Evolutionary conservation across 768 basidiomycete genomes (phyloP), one percentile per base, ranked within the genome.

Genomic region (Naganishia vishniacii): DNA sequence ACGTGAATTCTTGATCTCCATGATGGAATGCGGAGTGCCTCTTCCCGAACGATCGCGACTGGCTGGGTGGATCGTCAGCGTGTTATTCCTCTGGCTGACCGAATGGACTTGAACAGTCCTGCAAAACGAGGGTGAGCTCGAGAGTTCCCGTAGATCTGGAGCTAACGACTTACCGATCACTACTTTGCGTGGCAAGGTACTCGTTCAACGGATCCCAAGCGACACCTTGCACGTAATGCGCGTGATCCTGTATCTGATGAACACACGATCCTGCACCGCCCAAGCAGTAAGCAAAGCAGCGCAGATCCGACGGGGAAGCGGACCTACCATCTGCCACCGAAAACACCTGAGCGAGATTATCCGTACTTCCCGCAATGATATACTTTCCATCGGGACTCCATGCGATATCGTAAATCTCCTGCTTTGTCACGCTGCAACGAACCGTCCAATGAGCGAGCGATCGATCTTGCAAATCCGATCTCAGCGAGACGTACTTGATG

Each of bases 191-290:
- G 3, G 95, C 93, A 66, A 99, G 89, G 73, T 88, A 98, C 76
- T 95, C 91, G 75, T 94, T 92, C 70, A 95, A 79, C 1, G 95
- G 95, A 69, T 99, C 95, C 95, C 95, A 99, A 0, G 94, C 90
- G 29, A 98, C 95, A 9, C 95, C 95, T 80, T 99, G 95, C 0
- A 99, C 95, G 73, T 89, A 97, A 77, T 98, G 94, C 34, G 83
- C 85, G 77, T 99, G 95, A 72, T 98, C 94, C 0, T 89, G 87
- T 65, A 93, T 88, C 75, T 92, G 89, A 69, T 86, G 84, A 13
- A 95, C 82, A 71, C 88, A 89, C 81, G 88, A 87, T 29, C 91
- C 91, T 91, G 71, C 16, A 15, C 13, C 28, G 13, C 32, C 9
- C 37, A 8, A 20, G 48, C 32, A 7, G 29, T 28, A 32, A 42